Percentiles rank a stretch among this genome's conserved stretches.
Conservation (phyloP, 1,284 basidiomycete species). For the Afroboletus lepidellus region DNA sequence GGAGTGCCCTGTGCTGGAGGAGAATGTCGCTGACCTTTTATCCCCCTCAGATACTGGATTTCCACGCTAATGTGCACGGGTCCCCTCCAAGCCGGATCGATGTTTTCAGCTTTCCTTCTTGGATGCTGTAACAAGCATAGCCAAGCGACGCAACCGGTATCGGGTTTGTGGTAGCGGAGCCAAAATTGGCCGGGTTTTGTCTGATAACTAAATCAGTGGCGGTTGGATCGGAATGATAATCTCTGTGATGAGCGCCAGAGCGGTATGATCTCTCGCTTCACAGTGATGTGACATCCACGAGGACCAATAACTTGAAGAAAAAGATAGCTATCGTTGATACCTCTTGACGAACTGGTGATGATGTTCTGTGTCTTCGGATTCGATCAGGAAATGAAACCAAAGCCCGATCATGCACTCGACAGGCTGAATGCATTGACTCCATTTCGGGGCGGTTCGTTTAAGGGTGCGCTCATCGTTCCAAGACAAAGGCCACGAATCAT, state of each 20-base stretch:
- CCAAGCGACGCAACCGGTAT: background rate
- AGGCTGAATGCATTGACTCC: too few relatives aligned
- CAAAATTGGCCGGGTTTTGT: background rate
- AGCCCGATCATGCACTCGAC: too few relatives aligned
- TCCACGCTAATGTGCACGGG: background rate
- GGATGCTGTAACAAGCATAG: background rate
- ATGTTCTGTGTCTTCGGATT: too few relatives aligned
- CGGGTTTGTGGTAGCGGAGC: background rate
- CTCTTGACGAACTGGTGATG: too few relatives aligned
- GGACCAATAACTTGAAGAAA: too few relatives aligned
- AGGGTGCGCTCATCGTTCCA: too few relatives aligned
- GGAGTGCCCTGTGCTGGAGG: background rate
- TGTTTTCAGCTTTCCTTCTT: background rate
- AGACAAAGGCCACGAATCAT: too few relatives aligned
- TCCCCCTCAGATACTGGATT: background rate
- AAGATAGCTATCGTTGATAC: too few relatives aligned
- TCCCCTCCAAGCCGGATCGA: background rate
- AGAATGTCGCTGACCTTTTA: conserved; percentile 6
- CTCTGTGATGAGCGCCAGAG: background rate
- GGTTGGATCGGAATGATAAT: background rate
- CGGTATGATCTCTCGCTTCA: too few relatives aligned
- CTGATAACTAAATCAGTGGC: background rate
- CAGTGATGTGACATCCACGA: too few relatives aligned
- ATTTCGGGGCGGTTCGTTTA: too few relatives aligned
- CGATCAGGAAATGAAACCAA: too few relatives aligned